Base-by-base conservation (phyloP, 805 yeast species). In the Saturnispora serradocipensis region DNA sequence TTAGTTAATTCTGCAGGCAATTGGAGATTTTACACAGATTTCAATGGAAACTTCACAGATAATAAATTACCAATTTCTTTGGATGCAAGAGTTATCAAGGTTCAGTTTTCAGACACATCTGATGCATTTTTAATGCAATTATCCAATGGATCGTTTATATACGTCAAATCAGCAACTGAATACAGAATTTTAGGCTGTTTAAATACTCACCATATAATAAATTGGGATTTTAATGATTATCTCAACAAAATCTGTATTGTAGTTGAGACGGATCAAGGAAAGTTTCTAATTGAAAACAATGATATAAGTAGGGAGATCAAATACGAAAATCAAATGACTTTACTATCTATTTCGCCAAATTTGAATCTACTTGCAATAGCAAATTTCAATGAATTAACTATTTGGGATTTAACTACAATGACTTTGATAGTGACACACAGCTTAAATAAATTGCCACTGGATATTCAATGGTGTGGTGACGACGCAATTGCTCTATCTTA, bases 401-500 rank as follows among this genome's bases (percentile, higher is more conserved):
- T 54, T 10, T 43, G 43, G 8, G 49, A 50, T 34, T 25, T 28
- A 2, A 20, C 43, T 22, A 49, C 50, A 15, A 5, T 48, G 13
- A 15, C 45, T 13, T 9, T 50, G 8, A 13, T 54, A 10, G 32
- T 48, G 11, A 38, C 48, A 4, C 51, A 53, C 28, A 16, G 45
- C 25, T 6, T 53, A 6, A 18, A 28, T 6, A 18, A 11, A 7
- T 3, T 25, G 8, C 35, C 48, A 3, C 10, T 18, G 3, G 43
- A 75, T 53, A 67, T 86, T 18, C 74, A 73, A 52, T 93, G 97
- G 98, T 84, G 96, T 62, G 88, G 91, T 0, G 80, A 83, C 57
- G 96, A 88, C 66, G 88, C 93, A 0, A 80, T 90, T 1, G 81
- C 82, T 0, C 61, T 84, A 11, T 69, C 80, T 1, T 67, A 67